Percentiles rank a stretch among this genome's conserved stretches.
phyloP scores from a whole-genome alignment of 768 basidiomycete genomes.

The Agaricus subrufescens region DNA sequence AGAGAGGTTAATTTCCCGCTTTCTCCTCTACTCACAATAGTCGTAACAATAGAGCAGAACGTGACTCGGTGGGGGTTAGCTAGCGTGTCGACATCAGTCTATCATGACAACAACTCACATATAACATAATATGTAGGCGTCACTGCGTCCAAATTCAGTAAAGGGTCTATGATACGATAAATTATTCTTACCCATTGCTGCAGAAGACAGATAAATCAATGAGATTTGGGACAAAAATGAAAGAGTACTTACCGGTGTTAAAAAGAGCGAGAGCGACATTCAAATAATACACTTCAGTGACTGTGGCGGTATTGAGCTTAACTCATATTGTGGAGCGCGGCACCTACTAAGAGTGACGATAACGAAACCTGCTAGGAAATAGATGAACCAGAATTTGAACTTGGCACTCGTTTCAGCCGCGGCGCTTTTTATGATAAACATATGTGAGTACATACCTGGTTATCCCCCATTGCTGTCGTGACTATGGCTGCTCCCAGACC shows the following conservation, averaged over 20 bases:
- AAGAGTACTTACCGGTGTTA: constrained; percentile 64
- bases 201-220: constrained; percentile 5
- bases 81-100: neutral
- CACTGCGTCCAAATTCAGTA: constrained; percentile 37
- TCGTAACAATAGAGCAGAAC: constrained; percentile 81
- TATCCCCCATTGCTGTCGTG: constrained; percentile 66
- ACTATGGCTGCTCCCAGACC: constrained; percentile 92
- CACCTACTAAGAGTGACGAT: constrained; percentile 70
- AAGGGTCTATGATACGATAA: neutral
- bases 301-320: constrained; percentile 28
- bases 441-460: constrained; percentile 49
- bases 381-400: constrained; percentile 92
- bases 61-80: constrained; percentile 48
- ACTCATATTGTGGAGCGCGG: constrained; percentile 15
- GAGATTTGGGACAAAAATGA: neutral
- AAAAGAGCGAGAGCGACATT: constrained; percentile 95
- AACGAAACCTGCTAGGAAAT: constrained; percentile 83
- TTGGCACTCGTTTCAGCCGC: constrained; percentile 22
- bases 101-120: constrained; percentile 39
- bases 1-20: neutral
- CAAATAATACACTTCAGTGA: constrained; percentile 91
- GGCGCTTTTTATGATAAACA: neutral
- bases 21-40: constrained; percentile 48
- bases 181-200: constrained; percentile 57
- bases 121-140: constrained; percentile 87